phyloP scores from a whole-genome alignment of 2,329 filamentous ascomycete species.

The Calonectria henricotiae region DNA sequence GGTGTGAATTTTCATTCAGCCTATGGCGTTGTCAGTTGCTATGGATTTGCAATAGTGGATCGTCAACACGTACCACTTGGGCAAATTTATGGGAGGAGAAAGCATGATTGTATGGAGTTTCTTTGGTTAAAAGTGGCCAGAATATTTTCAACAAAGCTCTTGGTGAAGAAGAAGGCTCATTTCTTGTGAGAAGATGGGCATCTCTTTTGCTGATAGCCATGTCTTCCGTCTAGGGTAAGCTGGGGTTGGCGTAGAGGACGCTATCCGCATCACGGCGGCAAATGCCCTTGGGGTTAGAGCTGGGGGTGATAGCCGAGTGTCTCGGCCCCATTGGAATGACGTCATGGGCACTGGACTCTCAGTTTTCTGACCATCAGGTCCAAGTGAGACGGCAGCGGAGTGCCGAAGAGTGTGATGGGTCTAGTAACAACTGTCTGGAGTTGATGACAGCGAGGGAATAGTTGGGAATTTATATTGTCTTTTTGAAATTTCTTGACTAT shows the following conservation, averaged over 20 bases:
- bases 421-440: no score
- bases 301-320: background rate
- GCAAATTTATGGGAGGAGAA: constrained; percentile 69
- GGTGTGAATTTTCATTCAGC: constrained; percentile 92
- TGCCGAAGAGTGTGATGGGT: no score
- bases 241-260: background rate
- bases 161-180: background rate
- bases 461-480: background rate
- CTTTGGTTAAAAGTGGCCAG: background rate
- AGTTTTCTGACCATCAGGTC: background rate
- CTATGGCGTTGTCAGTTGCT: constrained; percentile 62
- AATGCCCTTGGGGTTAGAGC: background rate
- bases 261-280: constrained; percentile 2
- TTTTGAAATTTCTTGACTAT: background rate
- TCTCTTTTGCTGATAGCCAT: background rate
- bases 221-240: constrained; percentile 9
- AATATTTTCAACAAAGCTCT: background rate
- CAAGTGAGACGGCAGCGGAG: no score
- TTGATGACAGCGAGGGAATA: background rate
- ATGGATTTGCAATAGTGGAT: no score
- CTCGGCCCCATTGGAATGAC: background rate
- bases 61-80: constrained; percentile 68
- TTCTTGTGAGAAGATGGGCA: background rate
- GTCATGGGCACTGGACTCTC: background rate
- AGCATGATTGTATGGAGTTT: constrained; percentile 60